Base-by-base conservation (phyloP, 305 asterid species). In the Fraxinus velutina region DNA sequence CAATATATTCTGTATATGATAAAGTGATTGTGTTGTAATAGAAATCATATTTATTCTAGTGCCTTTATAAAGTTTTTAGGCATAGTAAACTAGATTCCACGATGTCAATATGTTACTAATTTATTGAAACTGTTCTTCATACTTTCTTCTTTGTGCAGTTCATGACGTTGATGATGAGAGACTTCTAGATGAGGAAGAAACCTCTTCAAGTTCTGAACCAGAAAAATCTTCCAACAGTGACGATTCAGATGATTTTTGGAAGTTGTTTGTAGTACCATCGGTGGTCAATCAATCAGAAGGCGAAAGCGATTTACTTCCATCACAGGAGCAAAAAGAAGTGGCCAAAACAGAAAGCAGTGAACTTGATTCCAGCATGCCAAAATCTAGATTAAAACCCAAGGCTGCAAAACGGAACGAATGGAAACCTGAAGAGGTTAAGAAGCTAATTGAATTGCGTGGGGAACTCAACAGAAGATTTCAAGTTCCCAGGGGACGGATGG, bases 401-500 rank as follows among this genome's bases (percentile, higher is more conserved):
- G 1, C 90, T 36, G 82, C 79, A 47, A 96, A 90, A 84, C 86
- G 92, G 86, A 96, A 96, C 91, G 93, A 91, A 85, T 96, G 98
- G 99, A 93, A 89, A 86, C 91, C 94, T 29, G 98, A 93, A 84
- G 99, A 96, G 89, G 84, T 96, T 50, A 87, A 88, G 90, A 93
- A 87, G 87, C 83, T 96, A 78, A 96, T 96, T 80, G 85, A 85
- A 87, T 21, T 93, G 91, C 97, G 98, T 2, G 97, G 96, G 82
- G 95, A 94, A 83, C 97, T 93, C 80, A 86, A 94, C 78, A 85
- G 89, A 86, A 91, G 93, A 86, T 96, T 96, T 93, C 98, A 90
- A 89, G 94, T 92, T 71, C 88, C 89, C 83, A 95, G 90, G 87
- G 98, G 99, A 44, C 92, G 98, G 68, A 96, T 94, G 98, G 97